phyloP scores from a whole-genome alignment of 2,329 filamentous ascomycete species.

The Neoarthrinium moseri region DNA sequence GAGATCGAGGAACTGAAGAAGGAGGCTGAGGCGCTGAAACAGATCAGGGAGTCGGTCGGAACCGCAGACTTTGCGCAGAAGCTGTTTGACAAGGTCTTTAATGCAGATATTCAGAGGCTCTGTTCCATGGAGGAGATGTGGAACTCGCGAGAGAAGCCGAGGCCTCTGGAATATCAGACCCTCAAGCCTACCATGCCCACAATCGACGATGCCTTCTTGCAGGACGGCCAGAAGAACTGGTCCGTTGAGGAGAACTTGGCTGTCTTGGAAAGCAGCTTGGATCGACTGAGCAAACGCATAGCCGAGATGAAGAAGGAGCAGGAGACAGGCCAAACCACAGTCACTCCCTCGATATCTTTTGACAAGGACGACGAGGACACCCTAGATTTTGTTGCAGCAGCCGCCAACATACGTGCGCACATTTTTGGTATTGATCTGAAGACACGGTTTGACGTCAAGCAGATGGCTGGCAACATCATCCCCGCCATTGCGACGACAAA shows the following conservation, averaged over 20 bases:
- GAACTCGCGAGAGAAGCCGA: conserved; percentile 76
- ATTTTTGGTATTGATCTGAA: conserved; percentile 88
- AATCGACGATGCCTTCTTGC: conserved; percentile 53
- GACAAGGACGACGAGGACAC: conserved; percentile 98
- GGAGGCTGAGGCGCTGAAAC: conserved; percentile 80
- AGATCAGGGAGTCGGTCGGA: conserved; percentile 78
- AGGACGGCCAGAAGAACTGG: conserved; percentile 77
- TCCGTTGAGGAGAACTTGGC: conserved; percentile 77
- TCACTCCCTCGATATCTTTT: conserved; percentile 72
- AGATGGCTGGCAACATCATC: conserved; percentile 99
- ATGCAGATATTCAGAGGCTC: conserved; percentile 77
- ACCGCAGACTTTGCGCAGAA: conserved; percentile 73
- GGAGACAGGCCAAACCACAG: conserved; percentile 38
- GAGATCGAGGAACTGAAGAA: conserved; percentile 87
- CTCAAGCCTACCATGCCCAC: conserved; percentile 52
- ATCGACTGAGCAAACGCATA: conserved; percentile 72
- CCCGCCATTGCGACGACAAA: conserved; percentile 98
- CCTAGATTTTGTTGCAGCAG: conserved; percentile 88
- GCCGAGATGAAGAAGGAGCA: conserved; percentile 55
- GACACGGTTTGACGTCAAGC: conserved; percentile 95
- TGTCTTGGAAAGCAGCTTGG: conserved; percentile 83
- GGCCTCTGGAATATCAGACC: conserved; percentile 67
- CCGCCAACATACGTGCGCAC: conserved; percentile 82
- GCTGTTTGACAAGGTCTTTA: conserved; percentile 92
- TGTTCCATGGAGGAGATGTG: conserved; percentile 94